Base-by-base conservation (phyloP, 1,139 yeast genomes). In the Pichia sp. region DNA sequence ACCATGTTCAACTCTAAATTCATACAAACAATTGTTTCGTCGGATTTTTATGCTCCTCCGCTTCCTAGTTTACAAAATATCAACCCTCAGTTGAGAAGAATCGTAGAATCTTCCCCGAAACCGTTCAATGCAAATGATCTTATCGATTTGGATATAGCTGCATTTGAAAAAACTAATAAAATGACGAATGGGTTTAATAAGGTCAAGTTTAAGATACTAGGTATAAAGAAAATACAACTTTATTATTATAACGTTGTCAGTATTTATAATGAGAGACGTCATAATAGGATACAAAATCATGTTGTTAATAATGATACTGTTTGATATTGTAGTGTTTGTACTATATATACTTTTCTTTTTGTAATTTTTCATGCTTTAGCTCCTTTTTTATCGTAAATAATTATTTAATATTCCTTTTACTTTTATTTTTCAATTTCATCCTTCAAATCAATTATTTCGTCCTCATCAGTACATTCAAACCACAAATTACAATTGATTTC, bases 401-500 rank as follows among this genome's bases (percentile, higher is more conserved):
- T 31, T 31, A 8, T 8, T 28, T 33, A 3, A 31, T 32, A 2
- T n/a, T 10, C 23, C 31, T 31, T 8, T 10, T 28, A 16, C 5
- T 35, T 23, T 35, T 46, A 50, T 36, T 48, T 46, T 38, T 51
- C 52, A 40, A 60, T 55, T 44, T 59, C 56, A 5, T 55, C 56
- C 36, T 58, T 73, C 29, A 79, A 57, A 11, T 69, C 75, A 33
- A 75, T 81, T 43, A 79, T 72, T 41, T 79, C 85, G 38, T 80
- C 85, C 49, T 77, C 83, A 43, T 79, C 85, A 33, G 69, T 73
- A 23, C 77, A 55, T 54, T 78, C 79, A 43, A 79, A 65, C 41
- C 79, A 64, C 54, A 76, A 64, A 44, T 56, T 54, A 11, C 84
- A 90, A 11, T 92, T 90, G 23, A 95, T 85, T 56, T 81, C 81